phyloP scores from a whole-genome alignment of 176 grass and related monocot species.

The Ampelocalamus luodianensis region DNA sequence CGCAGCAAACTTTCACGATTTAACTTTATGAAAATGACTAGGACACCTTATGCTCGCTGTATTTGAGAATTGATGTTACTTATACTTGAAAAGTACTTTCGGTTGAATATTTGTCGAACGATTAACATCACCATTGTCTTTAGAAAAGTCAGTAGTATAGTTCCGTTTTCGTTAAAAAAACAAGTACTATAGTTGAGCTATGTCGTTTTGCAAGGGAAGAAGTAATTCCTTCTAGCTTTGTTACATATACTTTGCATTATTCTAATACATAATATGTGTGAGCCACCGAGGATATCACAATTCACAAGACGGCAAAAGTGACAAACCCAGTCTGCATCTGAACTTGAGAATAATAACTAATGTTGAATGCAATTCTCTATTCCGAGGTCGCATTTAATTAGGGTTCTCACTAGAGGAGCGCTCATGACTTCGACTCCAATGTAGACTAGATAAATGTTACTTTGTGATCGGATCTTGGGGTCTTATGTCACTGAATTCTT shows the following conservation, averaged over 20 bases:
- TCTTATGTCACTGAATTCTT: constrained; percentile 42
- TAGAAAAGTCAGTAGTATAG: constrained; percentile 9
- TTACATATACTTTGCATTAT: constrained; percentile 21
- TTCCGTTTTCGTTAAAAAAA: too few species aligned
- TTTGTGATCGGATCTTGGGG: constrained; percentile 47
- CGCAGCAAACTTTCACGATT: background rate
- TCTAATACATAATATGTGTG: constrained; percentile 21
- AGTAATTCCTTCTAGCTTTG: constrained; percentile 39
- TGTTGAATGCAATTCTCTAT: constrained; percentile 19
- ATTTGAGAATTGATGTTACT: constrained; percentile 2
- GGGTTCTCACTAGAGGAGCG: constrained; percentile 6
- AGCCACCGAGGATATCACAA: constrained; percentile 46
- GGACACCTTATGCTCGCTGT: constrained; percentile 13
- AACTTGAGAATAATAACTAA: constrained; percentile 33
- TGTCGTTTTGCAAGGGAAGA: constrained; percentile 33
- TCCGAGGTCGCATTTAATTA: constrained; percentile 26
- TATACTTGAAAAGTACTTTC: constrained; percentile 47
- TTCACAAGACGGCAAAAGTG: constrained; percentile 24
- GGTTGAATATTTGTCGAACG: constrained; percentile 21
- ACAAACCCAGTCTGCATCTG: constrained; percentile 12
- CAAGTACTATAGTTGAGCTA: constrained; percentile 7
- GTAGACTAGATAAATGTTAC: constrained; percentile 39
- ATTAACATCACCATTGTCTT: constrained; percentile 36
- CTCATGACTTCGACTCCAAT: constrained; percentile 22
- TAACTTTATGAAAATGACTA: constrained; percentile 32